These are phyloP conservation scores for Punica granatum DNA, from an alignment of 345 rosid species.

Conservation along the genomic window DNA sequence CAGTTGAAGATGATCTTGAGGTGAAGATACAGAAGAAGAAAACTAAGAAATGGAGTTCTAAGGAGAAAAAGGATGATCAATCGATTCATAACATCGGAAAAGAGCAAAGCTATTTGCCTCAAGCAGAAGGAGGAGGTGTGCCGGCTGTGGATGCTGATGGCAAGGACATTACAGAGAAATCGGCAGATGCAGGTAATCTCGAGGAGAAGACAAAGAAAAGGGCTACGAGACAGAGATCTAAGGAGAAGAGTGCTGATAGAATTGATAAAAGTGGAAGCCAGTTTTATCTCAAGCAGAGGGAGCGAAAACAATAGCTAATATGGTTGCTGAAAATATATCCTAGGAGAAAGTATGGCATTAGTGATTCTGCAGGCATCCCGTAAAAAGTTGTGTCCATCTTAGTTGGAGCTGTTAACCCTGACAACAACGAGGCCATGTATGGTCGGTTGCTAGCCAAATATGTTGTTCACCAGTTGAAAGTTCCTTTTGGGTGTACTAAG, in stretches of 20 bases:
- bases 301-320: neutral
- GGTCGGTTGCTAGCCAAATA: conserved; percentile 75
- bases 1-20: neutral
- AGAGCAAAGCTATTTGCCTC: neutral
- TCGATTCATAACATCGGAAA: no score
- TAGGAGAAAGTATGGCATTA: neutral
- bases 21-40: neutral
- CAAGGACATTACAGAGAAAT: neutral
- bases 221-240: neutral
- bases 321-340: neutral
- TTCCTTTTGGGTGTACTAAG: neutral
- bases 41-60: neutral
- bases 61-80: neutral
- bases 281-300: neutral
- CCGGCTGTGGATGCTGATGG: neutral
- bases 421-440: conserved; percentile 81
- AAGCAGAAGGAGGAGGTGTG: neutral
- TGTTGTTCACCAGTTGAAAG: conserved; percentile 18
- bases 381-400: conserved; percentile 87
- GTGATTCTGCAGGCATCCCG: conserved; percentile 40
- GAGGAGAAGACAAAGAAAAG: neutral
- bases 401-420: conserved; percentile 77
- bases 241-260: neutral
- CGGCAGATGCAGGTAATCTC: neutral
- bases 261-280: neutral